Evolutionary conservation across 1,284 basidiomycete genomes (phyloP), one percentile per base, ranked within the genome.

Genomic region (Ganoderma boninense): DNA sequence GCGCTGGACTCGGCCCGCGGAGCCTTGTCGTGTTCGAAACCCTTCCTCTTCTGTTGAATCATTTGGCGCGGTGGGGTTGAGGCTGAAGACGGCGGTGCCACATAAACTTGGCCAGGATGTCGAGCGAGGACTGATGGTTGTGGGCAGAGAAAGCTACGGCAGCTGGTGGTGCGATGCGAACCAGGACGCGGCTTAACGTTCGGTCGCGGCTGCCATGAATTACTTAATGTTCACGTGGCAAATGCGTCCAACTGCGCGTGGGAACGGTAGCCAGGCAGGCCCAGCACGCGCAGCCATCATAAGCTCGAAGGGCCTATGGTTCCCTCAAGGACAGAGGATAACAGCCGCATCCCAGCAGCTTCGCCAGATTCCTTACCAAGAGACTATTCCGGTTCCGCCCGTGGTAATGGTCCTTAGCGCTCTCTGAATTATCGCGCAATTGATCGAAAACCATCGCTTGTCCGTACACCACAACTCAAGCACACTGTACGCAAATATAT

Each of bases 81-180:
- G 44, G 70, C 70, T 14, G 71, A 60, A 29, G 74, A 72, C 73
- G 26, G 32, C 14, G 16, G 80, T 76, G 23, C 49, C 4, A 23
- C 23, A 26, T 14, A 52, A 52, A 52, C 23, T 26, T 26, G 49
- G 26, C 23, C 10, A 26, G 49, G 49, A 52, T 11, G 49, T 26
- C 26, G 49, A 26, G 23, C 23, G 49, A 26, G 23, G 23, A 23
- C 20, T 14, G 10, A 23, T 23, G 8, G 49, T 10, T 7, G 23
- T 26, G 11, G 49, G 23, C 23, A 26, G 23, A 23, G 23, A 26
- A 10, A 26, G 23, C 23, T 52, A 82, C 79, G 52, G 81, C 86
- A 62, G 89, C 87, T 64, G 84, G 85, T 52, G 49, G 49, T 52
- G 23, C 49, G 75, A 90, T 75, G 75, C 88, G 88, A 79, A 88